Base-by-base conservation (phyloP, 176 grass and related monocot species). In the Musa schizocarpa region DNA sequence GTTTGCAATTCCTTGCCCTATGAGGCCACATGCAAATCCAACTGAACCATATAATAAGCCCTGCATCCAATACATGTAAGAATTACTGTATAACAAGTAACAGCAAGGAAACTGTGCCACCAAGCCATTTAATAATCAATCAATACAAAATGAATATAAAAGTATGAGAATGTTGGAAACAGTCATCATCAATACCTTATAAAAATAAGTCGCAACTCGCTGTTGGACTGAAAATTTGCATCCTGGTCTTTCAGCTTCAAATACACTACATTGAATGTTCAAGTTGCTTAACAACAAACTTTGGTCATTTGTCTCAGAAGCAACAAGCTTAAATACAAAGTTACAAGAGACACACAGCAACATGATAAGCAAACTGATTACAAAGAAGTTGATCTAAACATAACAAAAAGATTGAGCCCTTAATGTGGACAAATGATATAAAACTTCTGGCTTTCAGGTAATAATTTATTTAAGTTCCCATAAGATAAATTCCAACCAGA, bases 1-100 rank as follows among this genome's bases (percentile, higher is more conserved):
- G 83, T 97, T 97, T 24, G 93, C 93, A 81, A 97, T 93, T 26
- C 93, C 93, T 90, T 97, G 90, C 57, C 93, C 90, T 55, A 97
- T 82, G 77, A 93, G 82, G 43, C 90, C 90, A 62, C 93, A 97
- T 63, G 78, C 82, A 84, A 96, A 96, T 80, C 93, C 89, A 86
- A 92, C 93, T 4, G 81, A 54, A 65, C 85, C 89, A 73, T 96
- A 96, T 83, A 96, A 90, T 78, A 92, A 50, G 13, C 93, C 93
- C 89, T 96, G 79, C 43, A 72, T 72, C 50, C 58, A 72, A 17
- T 54, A 16, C n/a, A 12, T 34, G 68, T 27, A 79, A 63, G 13
- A 5, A 62, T 63, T 27, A 16, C 17, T 16, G 14, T n/a, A 58
- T 49, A 22, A 20, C 9, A 57, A 76, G 19, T n/a, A 62, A 49